These are phyloP conservation scores for Elaeis guineensis DNA, from an alignment of 176 grass and related monocot species.

Conservation along the genomic window DNA sequence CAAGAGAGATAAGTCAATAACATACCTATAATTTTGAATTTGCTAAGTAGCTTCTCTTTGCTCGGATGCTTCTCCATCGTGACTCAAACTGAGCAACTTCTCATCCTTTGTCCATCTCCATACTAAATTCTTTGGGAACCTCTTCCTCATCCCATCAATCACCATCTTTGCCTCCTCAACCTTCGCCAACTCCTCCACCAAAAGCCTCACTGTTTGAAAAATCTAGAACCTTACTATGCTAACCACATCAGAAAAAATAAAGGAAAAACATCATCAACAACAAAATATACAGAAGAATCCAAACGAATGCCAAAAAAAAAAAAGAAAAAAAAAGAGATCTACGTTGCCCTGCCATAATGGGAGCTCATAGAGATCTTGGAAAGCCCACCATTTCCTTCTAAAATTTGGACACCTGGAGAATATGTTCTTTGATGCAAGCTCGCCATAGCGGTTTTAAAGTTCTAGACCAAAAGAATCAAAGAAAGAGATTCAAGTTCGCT, in stretches of 20 bases:
- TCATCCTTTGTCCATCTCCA: constrained; percentile 53
- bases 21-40: too few species aligned
- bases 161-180: constrained; percentile 36
- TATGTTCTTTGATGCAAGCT: constrained; percentile 53
- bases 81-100: constrained; percentile 39
- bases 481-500: background rate
- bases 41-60: background rate
- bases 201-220: background rate
- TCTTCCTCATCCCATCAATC: too few species aligned
- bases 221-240: constrained; percentile 7
- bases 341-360: constrained; percentile 55
- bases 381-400: constrained; percentile 75
- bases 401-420: constrained; percentile 51
- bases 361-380: constrained; percentile 67
- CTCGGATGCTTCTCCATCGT: constrained; percentile 10
- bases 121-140: constrained; percentile 24
- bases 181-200: constrained; percentile 11
- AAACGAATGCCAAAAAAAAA: too few species aligned
- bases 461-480: constrained; percentile 23
- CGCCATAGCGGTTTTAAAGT: constrained; percentile 41
- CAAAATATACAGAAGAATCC: too few species aligned
- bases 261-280: too few species aligned
- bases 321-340: too few species aligned
- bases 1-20: too few species aligned
- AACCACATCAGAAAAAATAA: too few species aligned